Evolutionary conservation across 1,284 basidiomycete genomes (phyloP), one percentile per base, ranked within the genome.

Genomic region (Tilletia indica): DNA sequence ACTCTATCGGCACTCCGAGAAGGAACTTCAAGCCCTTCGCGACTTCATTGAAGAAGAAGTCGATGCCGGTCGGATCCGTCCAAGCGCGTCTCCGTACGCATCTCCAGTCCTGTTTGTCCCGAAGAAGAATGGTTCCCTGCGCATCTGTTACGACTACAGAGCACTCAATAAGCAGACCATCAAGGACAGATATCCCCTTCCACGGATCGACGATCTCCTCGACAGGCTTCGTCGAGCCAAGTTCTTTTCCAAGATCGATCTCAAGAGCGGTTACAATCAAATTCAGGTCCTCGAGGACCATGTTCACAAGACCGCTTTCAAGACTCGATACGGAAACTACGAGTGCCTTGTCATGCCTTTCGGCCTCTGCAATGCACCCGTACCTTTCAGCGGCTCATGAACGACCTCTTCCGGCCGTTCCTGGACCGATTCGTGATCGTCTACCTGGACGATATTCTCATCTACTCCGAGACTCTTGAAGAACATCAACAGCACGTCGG

Each of bases 361-460:
- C 45, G 64, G 64, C 42, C 31, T 67, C 19, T 48, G 21, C 14
- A 76, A 74, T 54, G 73, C 74, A 0, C 74, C 72, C 1, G 49
- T 16, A 70, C 64, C n/a, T 76, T 76, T 67, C 86, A 87, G 68
- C 75, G 80, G 0, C 78, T 81, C 0, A 82, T 87, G 70, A 84
- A 78, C 4, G 51, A 71, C 8, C 84, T 86, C 0, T 78, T 87
- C 0, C 74, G 77, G 0, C 71, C 73, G 0, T 76, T 78, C 66
- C 78, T 87, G 39, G 86, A 86, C 8, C 79, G 78, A 0, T 83
- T 86, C 68, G 86, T 85, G 72, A 82, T 87, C 71, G 83, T 87
- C 0, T 87, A 87, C 71, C 73, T 87, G 0, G 86, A 88, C 72
- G 83, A 87, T 69, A 87, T 88, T 61, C 78, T 87, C 39, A 86